Base-by-base conservation (phyloP, 345 rosid genomes). In the Linum lewisii region DNA sequence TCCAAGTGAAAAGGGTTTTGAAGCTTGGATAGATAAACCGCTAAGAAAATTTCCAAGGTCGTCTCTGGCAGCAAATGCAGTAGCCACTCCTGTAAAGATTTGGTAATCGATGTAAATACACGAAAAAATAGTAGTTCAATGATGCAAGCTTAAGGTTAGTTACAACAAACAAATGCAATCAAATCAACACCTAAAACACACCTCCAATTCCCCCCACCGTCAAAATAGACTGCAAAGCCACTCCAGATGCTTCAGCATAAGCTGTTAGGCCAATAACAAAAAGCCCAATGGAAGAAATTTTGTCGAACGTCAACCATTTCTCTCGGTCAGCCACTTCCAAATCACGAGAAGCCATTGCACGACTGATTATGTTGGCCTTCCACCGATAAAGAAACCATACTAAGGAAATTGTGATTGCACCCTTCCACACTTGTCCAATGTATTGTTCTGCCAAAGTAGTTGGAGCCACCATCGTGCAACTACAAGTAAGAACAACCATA, bases 201-300 rank as follows among this genome's bases (percentile, higher is more conserved):
- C 98, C 98, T 79, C 98, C 98, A 68, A 92, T 82, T 45, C 98
- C 98, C 75, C 98, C 97, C 60, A 92, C 97, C 2, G 94, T 92
- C 73, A 92, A 69, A 69, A 92, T 70, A 23, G 95, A 92, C 59
- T 86, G 98, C 74, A 92, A 88, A 75, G 98, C 93, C 62, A 92
- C 87, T 21, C 97, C 98, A 77, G 87, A 88, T 4, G 98, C 94
- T 83, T 92, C 97, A 36, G 98, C 90, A 20, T 83, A 77, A 69
- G 95, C 89, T 93, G 88, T 86, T 51, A 75, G 49, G 32, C 95
- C 95, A 57, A 88, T 67, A 44, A 72, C 78, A 78, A 86, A 84
- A 32, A 92, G 75, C 57, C 93, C 97, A 77, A 88, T 77, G 3
- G 98, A 92, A 49, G 97, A 82, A 24, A 88, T 58, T 72, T 69